Evolutionary conservation across 163 green algal genomes (phyloP).

Genomic region (Chlamydomonas reinhardtii): DNA sequence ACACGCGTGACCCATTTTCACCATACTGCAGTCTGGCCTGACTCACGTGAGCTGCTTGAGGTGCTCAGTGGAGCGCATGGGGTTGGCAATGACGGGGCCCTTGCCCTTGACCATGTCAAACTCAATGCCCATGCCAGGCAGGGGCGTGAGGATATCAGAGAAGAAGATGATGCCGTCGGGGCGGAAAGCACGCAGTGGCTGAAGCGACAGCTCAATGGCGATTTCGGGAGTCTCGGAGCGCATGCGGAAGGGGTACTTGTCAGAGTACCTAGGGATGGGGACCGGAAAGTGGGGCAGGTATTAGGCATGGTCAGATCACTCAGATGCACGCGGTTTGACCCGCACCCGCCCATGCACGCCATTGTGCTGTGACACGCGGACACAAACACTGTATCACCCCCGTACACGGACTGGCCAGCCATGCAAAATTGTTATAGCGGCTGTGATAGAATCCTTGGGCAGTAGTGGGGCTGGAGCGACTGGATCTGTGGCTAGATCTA

Average conservation of each 20-base stretch:
- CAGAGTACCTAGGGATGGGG: conserved; percentile 80
- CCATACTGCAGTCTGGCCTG: no score
- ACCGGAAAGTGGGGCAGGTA: background rate
- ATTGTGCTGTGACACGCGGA: no score
- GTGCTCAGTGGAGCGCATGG: conserved; percentile 76
- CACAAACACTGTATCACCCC: no score
- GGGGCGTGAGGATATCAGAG: conserved; percentile 98
- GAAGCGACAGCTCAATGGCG: conserved; percentile 96
- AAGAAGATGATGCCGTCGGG: conserved; percentile 99
- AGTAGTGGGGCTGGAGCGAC: no score
- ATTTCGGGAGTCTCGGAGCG: conserved; percentile 97
- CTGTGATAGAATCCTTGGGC: no score
- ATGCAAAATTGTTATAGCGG: no score
- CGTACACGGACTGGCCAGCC: no score
- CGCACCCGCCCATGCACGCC: no score
- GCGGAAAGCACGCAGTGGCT: conserved; percentile 93
- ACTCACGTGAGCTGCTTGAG: conserved; percentile 31
- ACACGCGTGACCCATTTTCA: no score
- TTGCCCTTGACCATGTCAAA: conserved; percentile 98
- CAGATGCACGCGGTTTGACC: no score
- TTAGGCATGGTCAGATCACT: background rate
- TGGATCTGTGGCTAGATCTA: no score
- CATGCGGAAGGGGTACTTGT: conserved; percentile 94
- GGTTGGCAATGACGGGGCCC: conserved; percentile 89
- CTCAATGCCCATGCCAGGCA: conserved; percentile 97